A percentile compares a stretch with the other conserved stretches of the same genome.
Evolutionary conservation across 192 early-diverging fungal species (phyloP).

Genomic region (Mortierella claussenii): DNA sequence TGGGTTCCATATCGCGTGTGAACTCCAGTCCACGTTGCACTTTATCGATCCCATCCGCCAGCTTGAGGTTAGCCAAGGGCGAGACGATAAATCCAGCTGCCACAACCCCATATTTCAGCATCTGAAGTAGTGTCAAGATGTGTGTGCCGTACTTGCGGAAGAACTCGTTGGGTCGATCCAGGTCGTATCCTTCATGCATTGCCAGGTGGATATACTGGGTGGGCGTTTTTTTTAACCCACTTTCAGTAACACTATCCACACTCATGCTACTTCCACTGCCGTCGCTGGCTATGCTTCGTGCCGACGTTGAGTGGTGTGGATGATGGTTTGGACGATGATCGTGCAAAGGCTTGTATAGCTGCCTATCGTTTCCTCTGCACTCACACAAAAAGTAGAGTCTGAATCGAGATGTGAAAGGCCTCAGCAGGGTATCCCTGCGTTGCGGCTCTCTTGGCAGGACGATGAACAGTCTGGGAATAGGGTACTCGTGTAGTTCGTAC

Average conservation of each 20-base stretch:
- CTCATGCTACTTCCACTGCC: slow-evolving; percentile 2
- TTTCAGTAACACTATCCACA: not conserved
- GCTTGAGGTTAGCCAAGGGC: slow-evolving; percentile 3
- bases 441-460: slow-evolving; percentile 13
- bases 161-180: slow-evolving; percentile 35
- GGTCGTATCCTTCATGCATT: slow-evolving; percentile 34
- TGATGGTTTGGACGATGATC: not conserved
- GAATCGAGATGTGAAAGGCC: slow-evolving; percentile 16
- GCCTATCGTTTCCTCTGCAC: slow-evolving; percentile 25
- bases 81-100: slow-evolving; percentile 24
- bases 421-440: slow-evolving; percentile 14
- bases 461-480: slow-evolving; percentile 33
- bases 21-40: not conserved
- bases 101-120: slow-evolving; percentile 33
- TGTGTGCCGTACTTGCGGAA: slow-evolving; percentile 24
- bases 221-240: not conserved
- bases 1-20: slow-evolving; percentile 11
- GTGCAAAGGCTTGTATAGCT: not conserved
- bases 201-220: slow-evolving; percentile 32
- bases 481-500: slow-evolving; percentile 33
- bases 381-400: slow-evolving; percentile 28
- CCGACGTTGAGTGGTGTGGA: not conserved
- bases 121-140: slow-evolving; percentile 24
- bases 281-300: not conserved
- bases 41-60: slow-evolving; percentile 20